A percentile compares a stretch with the other conserved stretches of the same genome.
These are phyloP conservation scores for Ballota nigra DNA, from an alignment of 257 asterid genomes.

Conservation along the genomic window DNA sequence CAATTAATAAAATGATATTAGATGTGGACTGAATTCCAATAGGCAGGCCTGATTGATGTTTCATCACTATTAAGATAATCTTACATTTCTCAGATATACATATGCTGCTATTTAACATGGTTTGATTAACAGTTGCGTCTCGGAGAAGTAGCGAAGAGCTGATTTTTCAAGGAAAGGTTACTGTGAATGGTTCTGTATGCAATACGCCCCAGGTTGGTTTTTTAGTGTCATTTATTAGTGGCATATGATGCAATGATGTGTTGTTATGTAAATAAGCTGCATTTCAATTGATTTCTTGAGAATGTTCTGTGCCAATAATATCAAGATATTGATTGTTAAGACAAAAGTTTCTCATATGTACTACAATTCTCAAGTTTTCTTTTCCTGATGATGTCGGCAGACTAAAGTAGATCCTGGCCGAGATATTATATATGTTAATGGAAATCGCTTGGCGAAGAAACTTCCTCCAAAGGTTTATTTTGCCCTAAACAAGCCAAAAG, in stretches of 20 bases:
- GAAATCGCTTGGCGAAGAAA: slow-evolving; percentile 75
- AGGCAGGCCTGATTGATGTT: neutral
- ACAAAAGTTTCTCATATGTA: neutral
- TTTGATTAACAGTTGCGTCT: slow-evolving; percentile 71
- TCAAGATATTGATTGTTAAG: slow-evolving; percentile 15
- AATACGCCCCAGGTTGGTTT: slow-evolving; percentile 78
- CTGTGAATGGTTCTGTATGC: slow-evolving; percentile 94
- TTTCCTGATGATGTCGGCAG: slow-evolving; percentile 42
- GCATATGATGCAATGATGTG: neutral
- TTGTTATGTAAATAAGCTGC: neutral
- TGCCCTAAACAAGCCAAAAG: slow-evolving; percentile 98
- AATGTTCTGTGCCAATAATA: neutral
- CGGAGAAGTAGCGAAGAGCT: slow-evolving; percentile 96
- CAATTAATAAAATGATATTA: neutral
- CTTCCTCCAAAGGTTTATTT: slow-evolving; percentile 92
- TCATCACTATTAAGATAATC: neutral
- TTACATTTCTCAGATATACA: neutral
- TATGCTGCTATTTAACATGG: neutral
- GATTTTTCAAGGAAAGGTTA: slow-evolving; percentile 86
- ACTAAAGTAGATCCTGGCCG: slow-evolving; percentile 89
- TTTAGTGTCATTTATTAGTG: neutral
- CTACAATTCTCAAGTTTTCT: slow-evolving; percentile 15
- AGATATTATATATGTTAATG: slow-evolving; percentile 89
- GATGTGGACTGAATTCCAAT: neutral
- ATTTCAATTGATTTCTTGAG: neutral